phyloP scores from a whole-genome alignment of 2,329 filamentous ascomycete species.

The Epichloe baconii region DNA sequence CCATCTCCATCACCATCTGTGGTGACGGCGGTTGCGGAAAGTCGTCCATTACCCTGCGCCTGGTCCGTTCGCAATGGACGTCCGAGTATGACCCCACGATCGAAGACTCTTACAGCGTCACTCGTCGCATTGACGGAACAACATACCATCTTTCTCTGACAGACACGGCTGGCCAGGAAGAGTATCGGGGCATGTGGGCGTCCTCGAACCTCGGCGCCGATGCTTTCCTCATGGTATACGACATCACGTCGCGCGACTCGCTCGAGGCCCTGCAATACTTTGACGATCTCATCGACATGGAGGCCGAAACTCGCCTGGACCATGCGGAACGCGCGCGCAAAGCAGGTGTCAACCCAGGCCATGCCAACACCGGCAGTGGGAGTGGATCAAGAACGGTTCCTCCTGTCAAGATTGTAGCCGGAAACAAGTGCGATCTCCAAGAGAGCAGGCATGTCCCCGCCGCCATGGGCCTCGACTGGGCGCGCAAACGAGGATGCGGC shows the following conservation, averaged over 20 bases:
- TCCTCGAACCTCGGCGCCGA: slow-evolving; percentile 65
- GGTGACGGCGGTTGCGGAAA: slow-evolving; percentile 78
- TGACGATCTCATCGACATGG: slow-evolving; percentile 73
- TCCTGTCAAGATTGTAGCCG: slow-evolving; percentile 71
- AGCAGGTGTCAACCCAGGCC: slow-evolving; percentile 23
- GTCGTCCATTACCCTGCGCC: slow-evolving; percentile 70
- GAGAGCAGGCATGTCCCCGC: slow-evolving; percentile 56
- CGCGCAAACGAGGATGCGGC: slow-evolving; percentile 56
- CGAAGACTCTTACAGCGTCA: slow-evolving; percentile 76
- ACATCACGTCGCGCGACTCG: slow-evolving; percentile 60
- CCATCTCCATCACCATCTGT: slow-evolving; percentile 69
- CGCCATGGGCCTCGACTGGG: slow-evolving; percentile 63
- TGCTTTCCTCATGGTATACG: slow-evolving; percentile 77
- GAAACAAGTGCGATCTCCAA: slow-evolving; percentile 77
- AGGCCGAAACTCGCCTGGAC: slow-evolving; percentile 56
- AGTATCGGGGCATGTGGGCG: slow-evolving; percentile 80
- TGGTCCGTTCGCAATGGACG: slow-evolving; percentile 74
- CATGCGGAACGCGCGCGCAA: slow-evolving; percentile 40
- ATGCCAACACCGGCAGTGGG: slow-evolving; percentile 16
- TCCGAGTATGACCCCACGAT: slow-evolving; percentile 72
- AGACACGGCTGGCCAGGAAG: slow-evolving; percentile 80
- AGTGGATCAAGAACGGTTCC: slow-evolving; percentile 40
- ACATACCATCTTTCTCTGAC: slow-evolving; percentile 68
- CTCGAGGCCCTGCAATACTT: slow-evolving; percentile 66
- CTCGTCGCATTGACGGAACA: slow-evolving; percentile 66